These are phyloP conservation scores for Didymella pomorum DNA, from an alignment of 2,329 filamentous ascomycete genomes.

Conservation along the genomic window DNA sequence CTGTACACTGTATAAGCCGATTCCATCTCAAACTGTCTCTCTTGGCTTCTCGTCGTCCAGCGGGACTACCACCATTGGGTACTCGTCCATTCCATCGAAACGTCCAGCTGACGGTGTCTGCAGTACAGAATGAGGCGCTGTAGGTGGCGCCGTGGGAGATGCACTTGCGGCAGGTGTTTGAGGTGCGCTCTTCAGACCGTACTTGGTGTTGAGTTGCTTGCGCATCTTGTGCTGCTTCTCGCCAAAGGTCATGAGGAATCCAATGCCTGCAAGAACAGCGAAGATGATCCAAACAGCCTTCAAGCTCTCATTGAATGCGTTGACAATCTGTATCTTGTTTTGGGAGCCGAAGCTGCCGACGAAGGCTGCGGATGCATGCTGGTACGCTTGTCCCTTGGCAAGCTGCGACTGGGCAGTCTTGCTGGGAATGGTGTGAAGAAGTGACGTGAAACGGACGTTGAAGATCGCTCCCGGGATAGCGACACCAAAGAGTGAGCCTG, in stretches of 20 bases:
- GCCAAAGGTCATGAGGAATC: conserved; percentile 46
- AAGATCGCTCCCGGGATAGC: conserved; percentile 43
- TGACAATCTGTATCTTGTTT: conserved; percentile 40
- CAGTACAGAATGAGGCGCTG: background rate
- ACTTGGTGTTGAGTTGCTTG: conserved; percentile 52
- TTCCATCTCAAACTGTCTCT: conserved; percentile 1
- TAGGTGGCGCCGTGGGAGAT: background rate
- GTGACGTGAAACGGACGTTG: conserved; percentile 33
- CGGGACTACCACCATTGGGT: conserved; percentile 9
- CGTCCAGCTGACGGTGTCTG: background rate
- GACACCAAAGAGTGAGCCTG: conserved; percentile 42
- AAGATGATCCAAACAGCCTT: conserved; percentile 52
- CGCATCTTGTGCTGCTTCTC: conserved; percentile 51
- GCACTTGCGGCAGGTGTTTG: conserved; percentile 15
- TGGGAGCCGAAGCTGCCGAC: conserved; percentile 26
- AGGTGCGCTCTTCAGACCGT: conserved; percentile 45
- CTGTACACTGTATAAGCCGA: background rate
- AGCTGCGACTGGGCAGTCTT: conserved; percentile 14
- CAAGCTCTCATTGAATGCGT: conserved; percentile 47
- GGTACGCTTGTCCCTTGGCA: conserved; percentile 37
- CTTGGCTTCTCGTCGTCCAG: background rate
- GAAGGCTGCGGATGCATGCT: conserved; percentile 35
- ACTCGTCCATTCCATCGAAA: background rate
- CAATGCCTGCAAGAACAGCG: conserved; percentile 42
- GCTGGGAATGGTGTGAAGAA: conserved; percentile 24